phyloP scores from a whole-genome alignment of 768 basidiomycete species.

The Amanita molliuscula region DNA sequence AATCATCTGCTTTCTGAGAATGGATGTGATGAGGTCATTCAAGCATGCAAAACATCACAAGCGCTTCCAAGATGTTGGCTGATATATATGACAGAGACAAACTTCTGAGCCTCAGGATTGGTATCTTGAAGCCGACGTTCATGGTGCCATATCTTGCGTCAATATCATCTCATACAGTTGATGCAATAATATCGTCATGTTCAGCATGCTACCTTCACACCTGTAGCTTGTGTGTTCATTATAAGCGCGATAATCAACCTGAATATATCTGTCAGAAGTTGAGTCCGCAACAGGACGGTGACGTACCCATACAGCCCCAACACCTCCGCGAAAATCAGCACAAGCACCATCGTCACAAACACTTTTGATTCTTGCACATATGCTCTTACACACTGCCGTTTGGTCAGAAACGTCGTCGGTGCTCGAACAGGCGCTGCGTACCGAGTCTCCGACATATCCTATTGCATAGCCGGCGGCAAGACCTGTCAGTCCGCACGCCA shows the following conservation, averaged over 20 bases:
- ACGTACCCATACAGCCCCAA: conserved; percentile 79
- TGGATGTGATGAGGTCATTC: too few species aligned
- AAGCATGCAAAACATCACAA: too few species aligned
- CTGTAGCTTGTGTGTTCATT: conserved; percentile 72
- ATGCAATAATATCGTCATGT: not conserved
- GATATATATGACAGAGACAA: too few species aligned
- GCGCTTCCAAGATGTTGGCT: too few species aligned
- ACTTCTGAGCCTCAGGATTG: too few species aligned
- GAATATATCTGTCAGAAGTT: not conserved
- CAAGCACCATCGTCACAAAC: conserved; percentile 94
- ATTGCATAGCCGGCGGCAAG: conserved; percentile 93
- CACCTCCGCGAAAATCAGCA: conserved; percentile 89
- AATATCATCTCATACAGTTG: not conserved
- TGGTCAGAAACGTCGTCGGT: not conserved
- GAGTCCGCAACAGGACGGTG: not conserved
- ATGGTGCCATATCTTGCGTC: not conserved
- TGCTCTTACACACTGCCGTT: conserved; percentile 71
- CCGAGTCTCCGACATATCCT: conserved; percentile 88
- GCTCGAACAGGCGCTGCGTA: conserved; percentile 28
- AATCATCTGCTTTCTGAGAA: too few species aligned
- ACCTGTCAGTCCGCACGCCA: conserved; percentile 87
- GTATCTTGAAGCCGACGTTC: too few species aligned
- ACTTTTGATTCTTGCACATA: conserved; percentile 86
- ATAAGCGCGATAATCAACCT: conserved; percentile 85
- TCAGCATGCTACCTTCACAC: conserved; percentile 21